Base-by-base conservation (phyloP, 169 alveolate species). In the Plasmodium gallinaceum region DNA sequence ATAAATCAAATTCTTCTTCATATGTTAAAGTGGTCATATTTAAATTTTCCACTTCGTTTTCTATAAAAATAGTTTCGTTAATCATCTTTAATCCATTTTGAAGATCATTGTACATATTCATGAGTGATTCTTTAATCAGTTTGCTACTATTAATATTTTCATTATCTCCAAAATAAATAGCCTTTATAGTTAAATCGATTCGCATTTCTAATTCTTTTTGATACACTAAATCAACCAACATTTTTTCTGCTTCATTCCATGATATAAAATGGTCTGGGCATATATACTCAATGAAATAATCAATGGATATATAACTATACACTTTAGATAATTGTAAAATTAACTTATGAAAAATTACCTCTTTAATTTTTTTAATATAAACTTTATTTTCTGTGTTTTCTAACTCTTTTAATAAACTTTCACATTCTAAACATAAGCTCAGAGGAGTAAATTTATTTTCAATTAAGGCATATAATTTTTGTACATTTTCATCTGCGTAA, bases 201-300 rank as follows among this genome's bases (percentile, higher is more conserved):
- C 95, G 48, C 62, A 94, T 88, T 64, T 90, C 95, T 62, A 92
- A 66, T 46, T 85, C 88, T 37, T 94, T 95, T 18, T 93, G 92
- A 69, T 89, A 92, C 9, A 91, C 97, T 83, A 93, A 68, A 43
- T 94, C 96, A 7, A 94, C 97, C 52, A 95, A 69, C 76, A 90
- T 83, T 83, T 87, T 94, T 91, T 94, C 97, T 9, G 97, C 98
- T 60, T 95, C 95, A 58, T 93, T 88, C 98, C 98, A 96, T 22
- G 95, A 80, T 65, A 95, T 88, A 90, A 96, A 96, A 16, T 91
- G 95, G 46, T 91, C 75, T 10, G 98, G 97, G 88, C 98, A 96
- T 42, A 96, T 92, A 85, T 95, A 66, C 68, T 86, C 90, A 48
- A 95, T 95, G 80, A 96, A 96, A 89, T 91, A 94, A 58, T 94